phyloP scores from a whole-genome alignment of 2,329 filamentous ascomycete genomes.

The Fusarium humuli region DNA sequence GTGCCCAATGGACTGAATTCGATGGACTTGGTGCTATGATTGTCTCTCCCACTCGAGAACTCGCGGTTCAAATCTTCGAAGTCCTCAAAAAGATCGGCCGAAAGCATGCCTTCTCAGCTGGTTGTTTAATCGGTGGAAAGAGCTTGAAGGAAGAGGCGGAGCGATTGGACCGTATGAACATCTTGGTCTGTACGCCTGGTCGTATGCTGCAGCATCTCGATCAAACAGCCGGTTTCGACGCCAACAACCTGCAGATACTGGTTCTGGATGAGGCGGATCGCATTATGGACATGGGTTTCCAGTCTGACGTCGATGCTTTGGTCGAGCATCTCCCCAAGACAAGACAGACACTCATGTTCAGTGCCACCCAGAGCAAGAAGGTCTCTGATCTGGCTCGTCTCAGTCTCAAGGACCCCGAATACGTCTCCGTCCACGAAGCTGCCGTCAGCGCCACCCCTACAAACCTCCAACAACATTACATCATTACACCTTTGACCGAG shows the following conservation, averaged over 20 bases:
- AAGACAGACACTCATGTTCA: conserved; percentile 93
- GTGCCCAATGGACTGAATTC: conserved; percentile 86
- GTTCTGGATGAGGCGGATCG: conserved; percentile 96
- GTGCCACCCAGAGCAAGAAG: conserved; percentile 93
- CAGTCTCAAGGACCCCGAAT: conserved; percentile 90
- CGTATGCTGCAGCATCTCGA: conserved; percentile 96
- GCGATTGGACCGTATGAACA: conserved; percentile 91
- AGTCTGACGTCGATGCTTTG: conserved; percentile 89
- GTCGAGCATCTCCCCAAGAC: conserved; percentile 88
- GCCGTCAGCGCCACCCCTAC: conserved; percentile 83
- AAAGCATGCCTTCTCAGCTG: conserved; percentile 90
- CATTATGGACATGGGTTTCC: conserved; percentile 98
- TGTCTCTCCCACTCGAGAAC: conserved; percentile 91
- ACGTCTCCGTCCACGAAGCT: conserved; percentile 91
- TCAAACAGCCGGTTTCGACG: conserved; percentile 89
- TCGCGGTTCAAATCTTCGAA: conserved; percentile 97
- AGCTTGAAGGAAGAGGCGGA: conserved; percentile 88
- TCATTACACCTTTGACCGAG: conserved; percentile 83
- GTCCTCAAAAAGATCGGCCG: conserved; percentile 90
- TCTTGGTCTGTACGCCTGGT: conserved; percentile 93
- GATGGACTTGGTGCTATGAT: conserved; percentile 94
- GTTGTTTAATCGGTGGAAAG: conserved; percentile 93
- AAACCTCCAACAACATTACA: conserved; percentile 90
- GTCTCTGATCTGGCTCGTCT: conserved; percentile 92
- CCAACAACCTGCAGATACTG: conserved; percentile 90